Conservation (phyloP, 148 eudicot genomes). For the Spergularia bocconei region DNA sequence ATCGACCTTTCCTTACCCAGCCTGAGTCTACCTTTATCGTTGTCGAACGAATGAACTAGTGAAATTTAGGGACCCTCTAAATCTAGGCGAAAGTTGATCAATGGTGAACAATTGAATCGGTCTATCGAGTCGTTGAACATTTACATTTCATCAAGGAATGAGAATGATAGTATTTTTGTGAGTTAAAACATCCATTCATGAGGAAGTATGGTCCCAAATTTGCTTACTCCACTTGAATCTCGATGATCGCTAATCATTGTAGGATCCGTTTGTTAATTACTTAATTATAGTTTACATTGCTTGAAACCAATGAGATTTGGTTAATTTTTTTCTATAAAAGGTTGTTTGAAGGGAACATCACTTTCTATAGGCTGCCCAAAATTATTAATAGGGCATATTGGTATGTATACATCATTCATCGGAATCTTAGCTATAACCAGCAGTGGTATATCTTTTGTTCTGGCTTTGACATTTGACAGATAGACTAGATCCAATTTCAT, state of each 20-base stretch:
- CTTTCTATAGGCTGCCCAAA: too few species aligned
- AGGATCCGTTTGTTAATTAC: too few species aligned
- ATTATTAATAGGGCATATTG: background rate
- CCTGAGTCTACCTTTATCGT: background rate
- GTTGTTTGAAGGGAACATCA: background rate
- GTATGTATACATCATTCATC: background rate
- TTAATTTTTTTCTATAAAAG: background rate
- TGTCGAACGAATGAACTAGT: background rate
- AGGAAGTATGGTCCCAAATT: too few species aligned
- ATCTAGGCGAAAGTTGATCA: background rate
- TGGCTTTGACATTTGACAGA: background rate
- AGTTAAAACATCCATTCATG: too few species aligned
- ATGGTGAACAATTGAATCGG: background rate
- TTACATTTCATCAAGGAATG: background rate
- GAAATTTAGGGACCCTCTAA: background rate
- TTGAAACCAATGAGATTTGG: background rate
- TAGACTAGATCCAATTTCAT: background rate
- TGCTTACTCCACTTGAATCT: too few species aligned
- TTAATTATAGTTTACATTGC: too few species aligned
- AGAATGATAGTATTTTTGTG: background rate
- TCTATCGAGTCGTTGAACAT: background rate
- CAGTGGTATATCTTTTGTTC: constrained; percentile 1
- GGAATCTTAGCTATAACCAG: constrained; percentile 1
- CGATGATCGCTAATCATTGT: too few species aligned
- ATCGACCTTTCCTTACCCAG: too few species aligned